A percentile compares a stretch with the other conserved stretches of the same genome.
These are phyloP conservation scores for Tolypocladium inflatum DNA, from an alignment of 2,329 filamentous ascomycete genomes.

Conservation along the genomic window DNA sequence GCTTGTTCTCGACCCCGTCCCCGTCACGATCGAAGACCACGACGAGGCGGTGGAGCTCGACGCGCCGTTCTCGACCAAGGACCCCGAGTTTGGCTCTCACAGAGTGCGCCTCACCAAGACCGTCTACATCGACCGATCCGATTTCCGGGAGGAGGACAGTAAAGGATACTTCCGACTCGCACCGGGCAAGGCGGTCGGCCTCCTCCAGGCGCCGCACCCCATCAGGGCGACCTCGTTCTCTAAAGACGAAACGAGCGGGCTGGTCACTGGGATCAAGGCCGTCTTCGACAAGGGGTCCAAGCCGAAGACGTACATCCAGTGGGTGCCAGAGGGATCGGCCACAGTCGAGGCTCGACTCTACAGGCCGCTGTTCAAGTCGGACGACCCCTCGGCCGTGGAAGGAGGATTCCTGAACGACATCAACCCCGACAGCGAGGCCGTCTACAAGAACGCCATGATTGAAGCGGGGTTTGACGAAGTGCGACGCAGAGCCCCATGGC, in stretches of 20 bases:
- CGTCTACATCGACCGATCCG: constrained; percentile 76
- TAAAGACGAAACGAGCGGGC: constrained; percentile 54
- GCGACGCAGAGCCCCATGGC: constrained; percentile 65
- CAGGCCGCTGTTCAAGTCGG: constrained; percentile 76
- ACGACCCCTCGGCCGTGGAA: constrained; percentile 67
- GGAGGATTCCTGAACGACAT: constrained; percentile 79
- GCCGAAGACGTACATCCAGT: constrained; percentile 82
- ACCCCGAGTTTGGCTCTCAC: constrained; percentile 56
- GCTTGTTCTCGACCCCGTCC: constrained; percentile 79
- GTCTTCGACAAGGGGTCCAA: constrained; percentile 60
- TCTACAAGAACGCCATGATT: constrained; percentile 70
- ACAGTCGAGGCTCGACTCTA: constrained; percentile 70
- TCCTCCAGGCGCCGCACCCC: constrained; percentile 62
- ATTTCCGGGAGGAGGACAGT: constrained; percentile 68
- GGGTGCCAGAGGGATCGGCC: constrained; percentile 63
- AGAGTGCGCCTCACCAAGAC: constrained; percentile 59
- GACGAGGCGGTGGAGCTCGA: constrained; percentile 53
- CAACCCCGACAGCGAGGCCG: constrained; percentile 71
- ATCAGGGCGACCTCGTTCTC: constrained; percentile 62
- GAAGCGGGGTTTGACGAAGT: constrained; percentile 80
- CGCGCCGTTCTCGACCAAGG: constrained; percentile 76
- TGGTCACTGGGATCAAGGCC: constrained; percentile 55
- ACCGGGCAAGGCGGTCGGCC: constrained; percentile 66
- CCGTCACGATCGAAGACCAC: constrained; percentile 68
- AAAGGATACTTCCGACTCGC: constrained; percentile 73